Evolutionary conservation across 768 basidiomycete species (phyloP), one percentile per base, ranked within the genome.

Genomic region (Cystofilobasidium macerans): DNA sequence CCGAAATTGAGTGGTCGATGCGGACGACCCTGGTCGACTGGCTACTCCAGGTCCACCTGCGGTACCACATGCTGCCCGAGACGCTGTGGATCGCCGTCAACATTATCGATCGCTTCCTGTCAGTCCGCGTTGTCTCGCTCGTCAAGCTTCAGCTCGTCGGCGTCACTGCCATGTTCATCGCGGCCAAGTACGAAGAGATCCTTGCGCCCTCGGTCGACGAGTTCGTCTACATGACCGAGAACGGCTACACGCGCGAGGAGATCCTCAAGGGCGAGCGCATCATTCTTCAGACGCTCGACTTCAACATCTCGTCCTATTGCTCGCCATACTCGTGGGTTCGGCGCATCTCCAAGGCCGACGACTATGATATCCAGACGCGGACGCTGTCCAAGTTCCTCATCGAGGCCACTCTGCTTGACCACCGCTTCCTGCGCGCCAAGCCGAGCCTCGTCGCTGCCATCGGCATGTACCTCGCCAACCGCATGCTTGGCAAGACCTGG

Each of bases 251-350:
- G 62, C 87, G 86, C 77, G 94, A 98, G 64, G 95, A 99, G 77
- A 92, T 99, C 73, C 81, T 99, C 69, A 97, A 95, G 77, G 95
- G 95, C 74, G 95, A 99, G 78, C 85, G 89, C 42, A 97, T 98
- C 75, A 86, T 98, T 76, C 80, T 98, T 66, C 90, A 92, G 79
- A 89, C 89, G 35, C 83, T 99, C 62, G 91, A 95, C 69, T 98
- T 98, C 79, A 85, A 86, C 76, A 76, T 99, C 77, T 97, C 93
- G 67, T 86, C 92, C 68, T 99, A 99, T 78, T 98, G 95, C 79
- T 95, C 93, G 60, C 95, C 95, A 4, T 98, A 98, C 80, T 91
- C 88, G 75, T 98, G 95, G 94, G 92, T 98, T 82, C 84, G 95
- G 67, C 87, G 86, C 72, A 98, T 99, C 75, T 93, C 89, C 82